Evolutionary conservation across 1,284 basidiomycete genomes (phyloP), one percentile per base, ranked within the genome.

Genomic region (Takashimella koratensis): DNA sequence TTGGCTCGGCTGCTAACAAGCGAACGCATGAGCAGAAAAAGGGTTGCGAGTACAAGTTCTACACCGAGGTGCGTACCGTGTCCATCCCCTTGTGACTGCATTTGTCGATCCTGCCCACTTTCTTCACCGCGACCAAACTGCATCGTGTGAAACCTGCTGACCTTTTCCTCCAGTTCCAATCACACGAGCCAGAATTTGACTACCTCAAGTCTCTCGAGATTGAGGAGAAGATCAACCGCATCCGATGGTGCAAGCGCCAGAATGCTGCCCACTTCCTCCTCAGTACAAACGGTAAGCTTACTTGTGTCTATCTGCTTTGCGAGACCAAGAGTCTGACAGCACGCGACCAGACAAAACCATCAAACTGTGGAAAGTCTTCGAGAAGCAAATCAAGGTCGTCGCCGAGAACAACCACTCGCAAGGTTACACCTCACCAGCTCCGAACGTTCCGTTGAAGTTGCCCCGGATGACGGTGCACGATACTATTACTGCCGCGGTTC

Each of bases 161-260:
- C n/a, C n/a, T 53, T 11, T 42, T 42, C 25, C 13, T 20, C 8
- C 47, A 76, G 74, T 76, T 98, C 75, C 96, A 99, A 81, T 96
- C 92, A 43, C 96, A 99, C 76, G 96, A 99, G 76, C 96, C 96
- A 55, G 96, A 99, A 77, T 99, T 99, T 77, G 96, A 99, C 81
- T 99, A 99, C 76, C 86, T 99, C 75, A 99, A 99, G 81, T 96
- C 92, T 26, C 82, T 98, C 64, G 96, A 98, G 82, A 99, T 99
- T 76, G 96, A 99, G 78, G 96, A 98, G 82, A 98, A 99, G 86
- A 98, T 98, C 82, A 98, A 98, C 82, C 91, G 97, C 84, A 99
- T 98, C 83, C 91, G 94, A 76, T 98, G 96, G 96, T 98, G 94
- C 82, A 93, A 87, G 80, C 85, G 96, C 61, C 94, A 98, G 79